phyloP scores from a whole-genome alignment of 371 early-diverging fungal species.

The Lichtheimia ramosa region DNA sequence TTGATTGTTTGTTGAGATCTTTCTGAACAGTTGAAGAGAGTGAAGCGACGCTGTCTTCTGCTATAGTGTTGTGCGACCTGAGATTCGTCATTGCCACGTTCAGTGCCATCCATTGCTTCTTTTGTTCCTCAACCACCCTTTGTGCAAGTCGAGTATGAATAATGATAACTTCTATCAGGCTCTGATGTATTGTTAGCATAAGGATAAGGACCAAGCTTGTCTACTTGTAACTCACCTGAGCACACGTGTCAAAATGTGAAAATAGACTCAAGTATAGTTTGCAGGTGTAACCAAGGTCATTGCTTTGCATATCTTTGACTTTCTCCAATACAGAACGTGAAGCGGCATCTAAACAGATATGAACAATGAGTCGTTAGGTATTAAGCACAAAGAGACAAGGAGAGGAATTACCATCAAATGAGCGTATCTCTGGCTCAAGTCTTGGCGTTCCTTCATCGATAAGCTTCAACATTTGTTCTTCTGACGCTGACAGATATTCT shows the following conservation, averaged over 20 bases:
- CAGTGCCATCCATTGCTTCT: conserved; percentile 57
- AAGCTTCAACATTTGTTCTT: conserved; percentile 25
- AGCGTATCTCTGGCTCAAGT: conserved; percentile 28
- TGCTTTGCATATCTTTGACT: conserved; percentile 9
- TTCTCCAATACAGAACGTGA: conserved; percentile 2
- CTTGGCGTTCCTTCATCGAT: conserved; percentile 40
- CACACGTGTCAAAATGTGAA: conserved; percentile 28
- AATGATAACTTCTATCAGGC: conserved; percentile 25
- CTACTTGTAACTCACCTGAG: conserved; percentile 23
- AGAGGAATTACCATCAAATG: conserved; percentile 27
- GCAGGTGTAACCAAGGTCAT: conserved; percentile 14
- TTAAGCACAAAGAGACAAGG: conserved; percentile 5
- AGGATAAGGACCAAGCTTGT: neutral
- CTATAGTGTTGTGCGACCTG: conserved; percentile 42
- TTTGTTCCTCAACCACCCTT: conserved; percentile 49
- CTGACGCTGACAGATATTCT: conserved; percentile 33
- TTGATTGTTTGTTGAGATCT: conserved; percentile 24
- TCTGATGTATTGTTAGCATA: conserved; percentile 15
- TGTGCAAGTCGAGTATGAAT: conserved; percentile 47
- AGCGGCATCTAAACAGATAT: neutral
- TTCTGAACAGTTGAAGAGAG: conserved; percentile 22
- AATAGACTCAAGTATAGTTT: conserved; percentile 25
- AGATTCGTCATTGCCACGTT: conserved; percentile 63
- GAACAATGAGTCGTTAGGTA: neutral
- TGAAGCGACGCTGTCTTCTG: conserved; percentile 8